Evolutionary conservation across 2,329 filamentous ascomycete species (phyloP), one percentile per base, ranked within the genome.

Genomic region (Exophiala calicioides): DNA sequence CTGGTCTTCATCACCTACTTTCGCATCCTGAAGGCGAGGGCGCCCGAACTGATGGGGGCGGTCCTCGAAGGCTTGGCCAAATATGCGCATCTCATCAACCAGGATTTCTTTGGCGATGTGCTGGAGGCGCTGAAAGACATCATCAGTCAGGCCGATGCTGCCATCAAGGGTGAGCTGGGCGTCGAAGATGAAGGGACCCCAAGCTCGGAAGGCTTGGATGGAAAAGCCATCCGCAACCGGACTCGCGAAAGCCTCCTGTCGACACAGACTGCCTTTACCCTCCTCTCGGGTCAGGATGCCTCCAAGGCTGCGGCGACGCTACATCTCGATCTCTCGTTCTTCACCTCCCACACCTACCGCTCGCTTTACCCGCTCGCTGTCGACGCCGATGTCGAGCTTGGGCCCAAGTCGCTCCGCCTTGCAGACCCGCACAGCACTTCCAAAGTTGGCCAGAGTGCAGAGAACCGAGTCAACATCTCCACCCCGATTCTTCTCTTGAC

Each of bases 91-190:
- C 78, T 98, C 50, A 98, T 98, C 76, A 98, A 98, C 71, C 90
- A 98, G 64, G 89, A 98, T 65, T 97, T 98, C 74, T 98, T 98
- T 61, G 93, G 91, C 20, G 93, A 98, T 64, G 77, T 98, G 21
- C 80, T 98, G 8, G 93, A 97, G 69, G 91, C 90, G 0, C 76
- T 98, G 29, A 94, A 95, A 67, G 93, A 98, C 55, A 79, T 98
- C 33, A 91, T 97, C 60, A 80, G 82, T 3, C 81, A 90, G 57
- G 85, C 86, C 41, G 79, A 85, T 33, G 59, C 62, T 15, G 49
- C 44, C 1, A 59, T 64, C 10, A 62, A 68, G 13, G 67, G 74
- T 47, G 62, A 70, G n/a, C 64, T 60, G 12, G 74, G 77, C 0
- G 73, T 77, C 12, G 75, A 74, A 3, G 66, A 70, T 29, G 64